Evolutionary conservation across 192 early-diverging fungal genomes (phyloP), one percentile per base, ranked within the genome.

Genomic region (Chytriomyces hyalinus): DNA sequence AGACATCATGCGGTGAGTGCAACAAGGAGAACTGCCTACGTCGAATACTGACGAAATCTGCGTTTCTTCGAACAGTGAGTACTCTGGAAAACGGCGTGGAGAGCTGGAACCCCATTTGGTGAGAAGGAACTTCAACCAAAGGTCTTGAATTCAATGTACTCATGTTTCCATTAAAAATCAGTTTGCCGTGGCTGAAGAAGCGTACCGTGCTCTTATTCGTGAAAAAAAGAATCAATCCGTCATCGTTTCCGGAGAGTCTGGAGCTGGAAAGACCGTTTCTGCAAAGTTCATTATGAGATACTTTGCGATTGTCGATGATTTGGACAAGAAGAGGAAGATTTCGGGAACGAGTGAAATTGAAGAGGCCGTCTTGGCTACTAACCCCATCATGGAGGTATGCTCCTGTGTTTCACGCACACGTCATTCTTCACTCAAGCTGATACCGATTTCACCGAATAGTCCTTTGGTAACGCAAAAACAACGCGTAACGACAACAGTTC

Each of bases 391-490:
- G 88, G 97, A 99, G 90, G 92, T 89, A 60, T 45, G 71, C 61
- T 5, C 36, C 17, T n/a, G 36, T 49, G 9, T 61, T 53, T 50
- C 75, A 5, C 57, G 24, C 4, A 43, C 17, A 20, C 57, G 22
- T 61, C 36, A 13, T 26, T 43, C 13, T 65, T 13, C 6, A 65
- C 57, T n/a, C 22, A 60, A 45, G 59, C 22, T 65, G 26, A 51
- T 63, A 6, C 15, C 49, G 36, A 36, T 36, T 36, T 76, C 17
- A 44, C 48, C 20, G 36, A 82, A 24, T 70, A 89, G 86, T 82
- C 97, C 61, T 99, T 99, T 81, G 97, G 97, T 78, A 99, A 99
- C 85, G 96, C 97, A 45, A 99, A 99, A 83, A 99, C 97, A 10
- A 98, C 97, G 6, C 86, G 97, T 80, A 99, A 99, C 88, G 97